Conservation (phyloP, 2,329 filamentous ascomycete genomes). For the Sporothrix schenckii region DNA sequence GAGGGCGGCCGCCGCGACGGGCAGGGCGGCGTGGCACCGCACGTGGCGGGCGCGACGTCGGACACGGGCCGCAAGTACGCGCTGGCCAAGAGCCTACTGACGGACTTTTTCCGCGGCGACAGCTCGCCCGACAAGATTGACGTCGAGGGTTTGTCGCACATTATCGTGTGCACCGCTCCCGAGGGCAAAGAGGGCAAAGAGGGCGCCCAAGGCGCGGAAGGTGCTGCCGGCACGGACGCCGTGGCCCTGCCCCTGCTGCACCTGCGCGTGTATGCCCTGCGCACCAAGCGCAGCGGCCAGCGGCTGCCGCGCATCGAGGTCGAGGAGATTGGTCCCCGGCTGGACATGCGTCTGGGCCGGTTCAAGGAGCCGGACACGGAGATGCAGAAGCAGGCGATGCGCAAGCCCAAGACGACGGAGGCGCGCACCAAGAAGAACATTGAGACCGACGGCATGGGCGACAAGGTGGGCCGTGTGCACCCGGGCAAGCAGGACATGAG, state of each 20-base stretch:
- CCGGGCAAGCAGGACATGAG: conserved; percentile 85
- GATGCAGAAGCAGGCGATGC: conserved; percentile 87
- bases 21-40: conserved; percentile 11
- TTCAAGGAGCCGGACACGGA: conserved; percentile 75
- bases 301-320: conserved; percentile 73
- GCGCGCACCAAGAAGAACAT: conserved; percentile 96
- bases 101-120: conserved; percentile 90
- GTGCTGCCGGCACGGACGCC: conserved; percentile 39
- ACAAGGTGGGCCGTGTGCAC: conserved; percentile 94
- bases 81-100: conserved; percentile 80
- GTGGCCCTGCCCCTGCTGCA: conserved; percentile 58
- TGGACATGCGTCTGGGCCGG: conserved; percentile 87
- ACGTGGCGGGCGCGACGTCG: conserved; percentile 21
- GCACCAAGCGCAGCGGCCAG: conserved; percentile 83
- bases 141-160: conserved; percentile 91
- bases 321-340: conserved; percentile 64
- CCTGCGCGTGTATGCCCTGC: conserved; percentile 81
- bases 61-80: conserved; percentile 58
- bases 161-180: conserved; percentile 78
- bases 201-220: conserved; percentile 39
- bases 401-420: conserved; percentile 74
- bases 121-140: conserved; percentile 77
- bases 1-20: conserved; percentile 53
- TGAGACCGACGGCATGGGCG: conserved; percentile 84
- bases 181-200: conserved; percentile 52